phyloP scores from a whole-genome alignment of 1,284 basidiomycete genomes.

The Phylloboletellus chloephorus region DNA sequence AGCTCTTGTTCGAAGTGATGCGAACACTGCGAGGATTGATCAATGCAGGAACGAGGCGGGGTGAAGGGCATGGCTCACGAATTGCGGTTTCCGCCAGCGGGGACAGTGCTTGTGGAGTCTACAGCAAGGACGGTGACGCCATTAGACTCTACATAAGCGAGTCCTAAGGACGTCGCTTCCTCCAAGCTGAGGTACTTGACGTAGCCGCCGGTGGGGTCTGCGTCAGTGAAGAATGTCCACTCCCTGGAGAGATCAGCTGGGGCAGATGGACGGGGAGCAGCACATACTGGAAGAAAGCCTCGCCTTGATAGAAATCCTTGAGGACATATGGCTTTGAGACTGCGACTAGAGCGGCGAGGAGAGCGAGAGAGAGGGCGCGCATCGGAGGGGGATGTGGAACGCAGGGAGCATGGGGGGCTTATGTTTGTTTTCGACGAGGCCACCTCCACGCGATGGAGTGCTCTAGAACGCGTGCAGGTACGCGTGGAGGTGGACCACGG shows the following conservation, averaged over 20 bases:
- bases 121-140: slow-evolving; percentile 56
- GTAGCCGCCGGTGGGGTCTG: slow-evolving; percentile 63
- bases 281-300: slow-evolving; percentile 30
- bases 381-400: no score
- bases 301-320: slow-evolving; percentile 26
- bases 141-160: slow-evolving; percentile 53
- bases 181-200: slow-evolving; percentile 50
- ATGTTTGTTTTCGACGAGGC: no score
- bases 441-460: no score
- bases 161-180: slow-evolving; percentile 43
- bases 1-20: slow-evolving; percentile 62
- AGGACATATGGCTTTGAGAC: no score
- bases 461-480: no score
- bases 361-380: no score
- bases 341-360: no score
- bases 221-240: slow-evolving; percentile 56
- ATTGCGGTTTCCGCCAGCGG: slow-evolving; percentile 51
- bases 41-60: slow-evolving; percentile 18
- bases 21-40: slow-evolving; percentile 49
- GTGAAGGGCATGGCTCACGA: slow-evolving; percentile 43
- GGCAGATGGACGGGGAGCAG: background rate
- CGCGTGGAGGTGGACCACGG: no score
- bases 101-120: slow-evolving; percentile 50
- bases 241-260: slow-evolving; percentile 33
- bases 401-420: no score